Evolutionary conservation across 2,329 filamentous ascomycete genomes (phyloP).

Genomic region (Epicoccum nigrum): DNA sequence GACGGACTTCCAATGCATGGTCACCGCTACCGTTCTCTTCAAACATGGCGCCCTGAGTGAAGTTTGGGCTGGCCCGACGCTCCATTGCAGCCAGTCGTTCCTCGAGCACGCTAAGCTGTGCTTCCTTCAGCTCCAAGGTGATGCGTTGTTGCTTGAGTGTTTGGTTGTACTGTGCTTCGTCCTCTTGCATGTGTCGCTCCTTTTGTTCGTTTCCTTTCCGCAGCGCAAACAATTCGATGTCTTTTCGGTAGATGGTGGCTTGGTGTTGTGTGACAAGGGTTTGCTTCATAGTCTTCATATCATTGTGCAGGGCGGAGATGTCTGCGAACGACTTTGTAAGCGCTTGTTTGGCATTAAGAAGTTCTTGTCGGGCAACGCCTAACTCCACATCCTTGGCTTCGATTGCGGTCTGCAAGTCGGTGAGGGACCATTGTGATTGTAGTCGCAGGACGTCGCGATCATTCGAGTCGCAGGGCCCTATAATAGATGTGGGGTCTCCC

Average conservation of each 20-base stretch:
- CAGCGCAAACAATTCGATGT: constrained; percentile 46
- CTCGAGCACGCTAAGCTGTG: constrained; percentile 37
- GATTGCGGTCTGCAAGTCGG: constrained; percentile 34
- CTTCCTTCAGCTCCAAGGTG: constrained; percentile 38
- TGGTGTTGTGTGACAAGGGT: constrained; percentile 41
- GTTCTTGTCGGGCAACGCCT: constrained; percentile 30
- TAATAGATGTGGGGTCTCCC: constrained; percentile 12
- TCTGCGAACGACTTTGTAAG: constrained; percentile 40
- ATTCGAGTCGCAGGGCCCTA: constrained; percentile 25
- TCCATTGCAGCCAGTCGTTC: constrained; percentile 38
- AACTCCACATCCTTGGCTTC: constrained; percentile 37
- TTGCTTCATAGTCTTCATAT: constrained; percentile 41
- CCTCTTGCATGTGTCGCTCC: constrained; percentile 40
- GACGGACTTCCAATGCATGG: constrained; percentile 40
- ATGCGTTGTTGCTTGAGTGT: constrained; percentile 34
- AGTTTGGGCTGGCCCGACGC: constrained; percentile 23
- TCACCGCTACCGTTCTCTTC: constrained; percentile 27
- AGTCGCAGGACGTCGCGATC: constrained; percentile 40
- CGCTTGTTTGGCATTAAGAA: constrained; percentile 37
- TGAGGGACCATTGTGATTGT: constrained; percentile 33
- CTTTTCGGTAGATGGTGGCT: constrained; percentile 43
- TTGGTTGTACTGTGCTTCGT: constrained; percentile 35
- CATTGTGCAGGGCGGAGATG: constrained; percentile 36
- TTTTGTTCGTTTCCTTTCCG: constrained; percentile 46
- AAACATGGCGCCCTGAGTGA: constrained; percentile 16